Percentiles rank a stretch among this genome's conserved stretches.
Evolutionary conservation across 495 filamentous ascomycete genomes (phyloP).

Genomic region (Trichocladium uniseriatum): DNA sequence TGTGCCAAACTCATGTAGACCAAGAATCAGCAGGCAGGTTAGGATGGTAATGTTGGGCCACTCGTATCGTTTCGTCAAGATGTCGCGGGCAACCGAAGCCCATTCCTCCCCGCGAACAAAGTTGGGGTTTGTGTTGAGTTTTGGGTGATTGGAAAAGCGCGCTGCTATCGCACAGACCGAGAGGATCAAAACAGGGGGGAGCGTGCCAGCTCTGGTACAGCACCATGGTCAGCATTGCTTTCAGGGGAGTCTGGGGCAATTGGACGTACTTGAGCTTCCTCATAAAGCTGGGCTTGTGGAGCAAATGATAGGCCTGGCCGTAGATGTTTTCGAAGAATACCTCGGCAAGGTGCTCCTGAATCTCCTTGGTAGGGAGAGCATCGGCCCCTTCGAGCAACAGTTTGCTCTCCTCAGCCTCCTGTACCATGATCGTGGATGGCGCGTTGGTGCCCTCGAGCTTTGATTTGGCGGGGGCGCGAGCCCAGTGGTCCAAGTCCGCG

Average conservation of each 20-base stretch:
- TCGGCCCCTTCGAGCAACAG: conserved; percentile 73
- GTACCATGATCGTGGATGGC: conserved; percentile 49
- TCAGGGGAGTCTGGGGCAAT: neutral
- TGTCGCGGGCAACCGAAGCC: conserved; percentile 75
- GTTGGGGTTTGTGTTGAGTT: conserved; percentile 68
- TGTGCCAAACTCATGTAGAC: conserved; percentile 91
- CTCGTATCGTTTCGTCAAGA: conserved; percentile 77
- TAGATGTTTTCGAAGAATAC: conserved; percentile 96
- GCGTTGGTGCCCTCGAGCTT: conserved; percentile 39
- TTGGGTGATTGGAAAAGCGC: conserved; percentile 91
- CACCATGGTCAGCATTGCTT: conserved; percentile 18
- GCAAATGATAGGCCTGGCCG: conserved; percentile 87
- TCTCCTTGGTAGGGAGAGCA: conserved; percentile 73
- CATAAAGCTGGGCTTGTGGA: conserved; percentile 97
- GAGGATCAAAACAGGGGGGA: conserved; percentile 79
- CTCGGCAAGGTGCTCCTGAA: conserved; percentile 90
- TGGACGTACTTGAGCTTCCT: conserved; percentile 57
- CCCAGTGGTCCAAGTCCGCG: conserved; percentile 73
- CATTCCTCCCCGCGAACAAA: conserved; percentile 89
- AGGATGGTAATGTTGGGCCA: conserved; percentile 93
- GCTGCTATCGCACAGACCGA: conserved; percentile 90
- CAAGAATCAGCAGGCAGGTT: conserved; percentile 77
- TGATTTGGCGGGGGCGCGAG: conserved; percentile 44
- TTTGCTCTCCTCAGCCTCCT: conserved; percentile 61
- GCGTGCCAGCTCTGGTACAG: conserved; percentile 37